Base-by-base conservation (phyloP, 768 basidiomycete species). In the Pleurotus eryngii region DNA sequence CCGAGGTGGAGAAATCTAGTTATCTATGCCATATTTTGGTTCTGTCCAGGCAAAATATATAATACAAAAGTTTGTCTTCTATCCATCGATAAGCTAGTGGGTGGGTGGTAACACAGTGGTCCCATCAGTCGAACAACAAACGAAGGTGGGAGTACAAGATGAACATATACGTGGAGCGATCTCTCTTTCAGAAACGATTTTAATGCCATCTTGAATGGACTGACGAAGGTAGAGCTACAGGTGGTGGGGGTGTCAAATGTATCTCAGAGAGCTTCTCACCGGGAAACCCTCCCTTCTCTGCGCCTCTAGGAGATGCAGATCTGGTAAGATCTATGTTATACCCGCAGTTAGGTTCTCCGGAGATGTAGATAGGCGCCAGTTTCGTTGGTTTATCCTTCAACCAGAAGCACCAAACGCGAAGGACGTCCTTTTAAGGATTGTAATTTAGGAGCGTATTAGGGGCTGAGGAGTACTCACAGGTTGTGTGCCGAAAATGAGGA, bases 401-500 rank as follows among this genome's bases (percentile, higher is more conserved):
- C 71, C 71, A 72, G 60, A 72, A 72, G 46, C 65, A 70, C 72
- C 73, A 74, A 22, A 64, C 68, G 6, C 64, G 64, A 24, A 73
- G 60, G 15, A 74, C 68, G 55, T 73, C 73, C 70, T 73, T 55
- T 15, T 9, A 26, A 9, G n/a, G 18, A 35, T 2, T 49, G n/a
- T 15, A 5, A 20, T 15, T 46, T 15, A 54, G 15, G 38, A 55
- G 35, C 2, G 26, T 20, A 39, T n/a, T 17, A 24, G 49, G 11
- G 18, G 42, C 17, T n/a, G 26, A 27, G 22, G 49, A 17, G 40
- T 5, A 45, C 68, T 26, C 54, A 72, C 72, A 4, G 64, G 57
- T 65, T 76, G 74, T 20, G 72, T 71, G 4, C 72, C 74, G 57
- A 74, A 76, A 4, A 74, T 65, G 7, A 76, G 61, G 55, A 76